These are phyloP conservation scores for Nelumbo lutea DNA, from an alignment of 164 flowering plant genomes.

Conservation along the genomic window DNA sequence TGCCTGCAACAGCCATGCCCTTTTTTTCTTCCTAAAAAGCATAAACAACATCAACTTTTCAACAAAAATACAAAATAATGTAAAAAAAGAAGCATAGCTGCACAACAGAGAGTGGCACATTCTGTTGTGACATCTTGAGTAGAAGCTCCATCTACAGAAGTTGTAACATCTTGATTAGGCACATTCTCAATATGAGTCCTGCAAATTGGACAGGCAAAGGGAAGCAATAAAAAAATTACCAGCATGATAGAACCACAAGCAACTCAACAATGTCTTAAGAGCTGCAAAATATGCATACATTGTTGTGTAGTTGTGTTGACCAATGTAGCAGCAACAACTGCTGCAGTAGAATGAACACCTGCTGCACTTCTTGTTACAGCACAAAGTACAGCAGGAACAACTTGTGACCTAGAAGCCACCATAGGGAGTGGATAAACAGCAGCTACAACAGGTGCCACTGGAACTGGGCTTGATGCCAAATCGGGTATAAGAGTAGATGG, in stretches of 20 bases:
- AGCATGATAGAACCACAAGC: not conserved
- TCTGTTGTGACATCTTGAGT: conserved; percentile 39
- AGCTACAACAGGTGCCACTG: conserved; percentile 43
- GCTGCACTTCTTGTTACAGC: conserved; percentile 19
- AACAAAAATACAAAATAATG: not conserved
- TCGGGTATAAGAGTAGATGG: conserved; percentile 25
- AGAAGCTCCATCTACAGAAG: conserved; percentile 44
- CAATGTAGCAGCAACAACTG: conserved; percentile 18
- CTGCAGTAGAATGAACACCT: conserved; percentile 24
- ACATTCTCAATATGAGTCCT: conserved; percentile 31
- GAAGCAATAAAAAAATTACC: not conserved
- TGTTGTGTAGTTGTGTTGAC: conserved; percentile 17
- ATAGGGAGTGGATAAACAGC: conserved; percentile 28
- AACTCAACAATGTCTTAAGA: not conserved
- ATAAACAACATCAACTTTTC: not conserved
- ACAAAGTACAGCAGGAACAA: conserved; percentile 22
- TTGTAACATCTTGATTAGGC: conserved; percentile 32
- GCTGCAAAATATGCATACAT: not conserved
- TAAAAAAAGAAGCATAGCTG: too few species aligned
- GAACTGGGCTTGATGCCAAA: conserved; percentile 51
- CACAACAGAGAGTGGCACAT: too few species aligned
- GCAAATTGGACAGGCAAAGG: conserved; percentile 6
- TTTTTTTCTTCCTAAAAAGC: conserved; percentile 58
- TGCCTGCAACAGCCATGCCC: conserved; percentile 67
- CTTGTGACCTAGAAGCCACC: conserved; percentile 31